Conservation (phyloP, 1,139 yeast species). For the Zygosaccharomyces sapae region DNA sequence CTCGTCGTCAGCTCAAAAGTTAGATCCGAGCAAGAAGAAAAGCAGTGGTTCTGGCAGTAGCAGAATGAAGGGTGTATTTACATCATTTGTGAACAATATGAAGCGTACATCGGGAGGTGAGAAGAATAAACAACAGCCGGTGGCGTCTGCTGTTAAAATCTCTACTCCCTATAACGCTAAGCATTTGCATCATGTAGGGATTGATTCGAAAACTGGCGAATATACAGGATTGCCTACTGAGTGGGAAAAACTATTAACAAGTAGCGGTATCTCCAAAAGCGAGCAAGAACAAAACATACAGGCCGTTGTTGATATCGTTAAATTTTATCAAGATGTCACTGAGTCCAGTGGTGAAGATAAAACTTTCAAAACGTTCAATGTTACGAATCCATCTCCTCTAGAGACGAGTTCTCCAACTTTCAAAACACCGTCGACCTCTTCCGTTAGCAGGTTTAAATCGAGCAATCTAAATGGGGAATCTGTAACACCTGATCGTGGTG, state of each 20-base stretch:
- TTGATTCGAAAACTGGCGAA: constrained; percentile 75
- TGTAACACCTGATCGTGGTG: constrained; percentile 12
- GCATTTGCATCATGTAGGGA: constrained; percentile 91
- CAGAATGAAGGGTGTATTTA: constrained; percentile 48
- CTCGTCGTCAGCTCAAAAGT: constrained; percentile 4
- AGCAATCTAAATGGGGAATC: constrained; percentile 9
- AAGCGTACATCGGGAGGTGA: constrained; percentile 33
- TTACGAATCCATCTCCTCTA: constrained; percentile 27
- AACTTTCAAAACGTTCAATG: constrained; percentile 71
- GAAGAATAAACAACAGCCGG: constrained; percentile 30
- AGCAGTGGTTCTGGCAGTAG: constrained; percentile 30
- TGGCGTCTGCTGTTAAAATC: constrained; percentile 50
- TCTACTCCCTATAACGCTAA: constrained; percentile 88
- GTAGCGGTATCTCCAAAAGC: constrained; percentile 77
- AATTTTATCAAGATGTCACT: constrained; percentile 70
- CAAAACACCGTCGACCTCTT: constrained; percentile 34
- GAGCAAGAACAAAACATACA: constrained; percentile 92
- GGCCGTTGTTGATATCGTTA: constrained; percentile 90
- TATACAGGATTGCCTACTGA: constrained; percentile 88
- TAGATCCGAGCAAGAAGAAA: constrained; percentile 22
- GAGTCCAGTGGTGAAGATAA: constrained; percentile 57
- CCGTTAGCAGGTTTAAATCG: constrained; percentile 17
- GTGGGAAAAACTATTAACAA: constrained; percentile 80
- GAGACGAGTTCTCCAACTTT: constrained; percentile 32
- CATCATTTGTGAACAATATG: constrained; percentile 47